These are phyloP conservation scores for Ocimum tenuiflorum DNA, from an alignment of 257 asterid species.

Conservation along the genomic window DNA sequence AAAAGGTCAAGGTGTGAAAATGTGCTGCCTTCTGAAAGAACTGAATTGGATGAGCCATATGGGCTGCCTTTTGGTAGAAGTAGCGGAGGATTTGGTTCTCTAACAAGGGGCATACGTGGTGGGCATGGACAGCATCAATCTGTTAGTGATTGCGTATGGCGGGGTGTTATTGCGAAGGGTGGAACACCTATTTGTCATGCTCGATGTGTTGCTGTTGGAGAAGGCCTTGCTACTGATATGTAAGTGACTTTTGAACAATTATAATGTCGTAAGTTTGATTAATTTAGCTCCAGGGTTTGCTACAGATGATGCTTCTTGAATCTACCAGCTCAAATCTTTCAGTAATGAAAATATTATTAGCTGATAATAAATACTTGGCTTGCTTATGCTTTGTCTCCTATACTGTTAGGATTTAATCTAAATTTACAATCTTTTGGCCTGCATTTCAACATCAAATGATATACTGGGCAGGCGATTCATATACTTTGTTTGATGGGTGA, in stretches of 20 bases:
- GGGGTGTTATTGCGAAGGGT: constrained; percentile 89
- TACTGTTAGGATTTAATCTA: not conserved
- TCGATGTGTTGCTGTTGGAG: constrained; percentile 84
- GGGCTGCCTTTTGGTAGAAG: constrained; percentile 30
- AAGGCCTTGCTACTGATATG: constrained; percentile 59
- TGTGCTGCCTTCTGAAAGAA: constrained; percentile 37
- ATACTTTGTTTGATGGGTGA: not conserved
- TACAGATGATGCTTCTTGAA: constrained; percentile 19
- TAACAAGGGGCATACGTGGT: constrained; percentile 29
- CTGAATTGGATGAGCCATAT: constrained; percentile 44
- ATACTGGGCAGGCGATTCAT: not conserved
- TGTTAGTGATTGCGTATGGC: constrained; percentile 69
- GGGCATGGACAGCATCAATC: constrained; percentile 40
- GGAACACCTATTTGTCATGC: constrained; percentile 91
- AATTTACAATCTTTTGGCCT: not conserved
- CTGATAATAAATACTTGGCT: not conserved
- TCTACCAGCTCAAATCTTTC: not conserved
- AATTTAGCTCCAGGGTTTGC: not conserved
- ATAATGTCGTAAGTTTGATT: not conserved
- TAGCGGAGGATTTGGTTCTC: constrained; percentile 32
- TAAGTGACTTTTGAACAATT: constrained; percentile 37
- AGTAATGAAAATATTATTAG: not conserved
- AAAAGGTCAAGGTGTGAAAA: constrained; percentile 73
- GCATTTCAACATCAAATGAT: not conserved
- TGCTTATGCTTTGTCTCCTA: not conserved